Base-by-base conservation (phyloP, 1,139 yeast genomes). In the Maudiozyma humilis region DNA sequence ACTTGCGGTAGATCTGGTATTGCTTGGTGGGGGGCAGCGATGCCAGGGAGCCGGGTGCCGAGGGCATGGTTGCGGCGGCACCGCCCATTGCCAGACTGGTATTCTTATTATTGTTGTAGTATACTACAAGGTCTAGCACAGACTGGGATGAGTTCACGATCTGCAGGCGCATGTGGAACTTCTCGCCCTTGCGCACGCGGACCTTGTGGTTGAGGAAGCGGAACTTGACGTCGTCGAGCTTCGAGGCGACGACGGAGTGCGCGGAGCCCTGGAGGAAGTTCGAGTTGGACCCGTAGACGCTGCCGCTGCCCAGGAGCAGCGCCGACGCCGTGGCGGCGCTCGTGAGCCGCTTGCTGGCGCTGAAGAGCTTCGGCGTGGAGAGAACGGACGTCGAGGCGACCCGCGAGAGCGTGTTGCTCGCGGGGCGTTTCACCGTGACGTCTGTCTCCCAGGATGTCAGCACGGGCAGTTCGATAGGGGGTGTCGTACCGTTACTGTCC, bases 391-490 rank as follows among this genome's bases (percentile, higher is more conserved):
- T 44, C 3, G 50, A 44, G 2, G 48, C 44, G 18, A 39, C 42
- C 25, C 47, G 18, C n/a, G 49, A 47, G 23, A 47, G 36, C 5
- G 43, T 29, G 15, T 23, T 7, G 31, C 38, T 20, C 3, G 37
- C 17, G 8, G 43, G 41, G 31, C 40, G 51, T 46, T 57, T 56
- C 17, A 59, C 41, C 3, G 63, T 55, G 3, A 61, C 56, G 31
- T 59, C 64, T 3, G 64, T 60, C 39, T 59, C 61, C 65, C 65
- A 61, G 14, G 52, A 37, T 4, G 65, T 61, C 4, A 47, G 35
- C 14, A 60, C 49, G 3, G 57, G 57, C 37, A 55, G 32, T 5
- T 17, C 18, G 17, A 34, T 27, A 4, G 35, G 5, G n/a, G n/a
- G n/a, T n/a, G n/a, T n/a, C n/a, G n/a, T n/a, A n/a, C n/a, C n/a